phyloP scores from a whole-genome alignment of 805 yeast species.

The Hanseniaspora nectarophila region DNA sequence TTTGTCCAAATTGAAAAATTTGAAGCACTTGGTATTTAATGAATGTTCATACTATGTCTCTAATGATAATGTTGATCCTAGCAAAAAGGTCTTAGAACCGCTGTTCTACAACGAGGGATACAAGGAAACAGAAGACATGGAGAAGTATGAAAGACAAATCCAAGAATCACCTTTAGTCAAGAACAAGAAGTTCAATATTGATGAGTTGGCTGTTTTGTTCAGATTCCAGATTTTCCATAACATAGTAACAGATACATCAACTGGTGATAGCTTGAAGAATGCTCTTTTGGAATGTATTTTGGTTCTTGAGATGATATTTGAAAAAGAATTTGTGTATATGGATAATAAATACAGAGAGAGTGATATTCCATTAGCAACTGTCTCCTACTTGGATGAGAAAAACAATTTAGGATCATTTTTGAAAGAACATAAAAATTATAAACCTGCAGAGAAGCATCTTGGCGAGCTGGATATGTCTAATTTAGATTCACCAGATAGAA shows the following conservation, averaged over 20 bases:
- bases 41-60: conserved; percentile 30
- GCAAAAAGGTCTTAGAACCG: conserved; percentile 28
- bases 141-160: conserved; percentile 4
- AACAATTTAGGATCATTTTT: conserved; percentile 10
- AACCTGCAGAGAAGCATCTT: neutral
- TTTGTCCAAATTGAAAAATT: conserved; percentile 25
- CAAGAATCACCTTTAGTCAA: neutral
- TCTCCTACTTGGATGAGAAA: neutral
- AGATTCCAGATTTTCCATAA: conserved; percentile 12
- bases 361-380: conserved; percentile 10
- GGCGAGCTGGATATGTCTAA: neutral
- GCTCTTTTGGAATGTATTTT: conserved; percentile 9
- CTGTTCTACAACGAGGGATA: conserved; percentile 29
- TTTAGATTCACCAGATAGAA: neutral
- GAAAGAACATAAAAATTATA: conserved; percentile 3
- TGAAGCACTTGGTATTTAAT: conserved; percentile 32
- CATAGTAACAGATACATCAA: conserved; percentile 7
- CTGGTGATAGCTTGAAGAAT: conserved; percentile 6
- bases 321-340: neutral
- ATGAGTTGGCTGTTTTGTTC: conserved; percentile 11
- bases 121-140: conserved; percentile 23
- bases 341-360: conserved; percentile 1
- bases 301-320: conserved; percentile 7
- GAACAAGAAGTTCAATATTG: conserved; percentile 3
- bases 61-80: conserved; percentile 17